Conservation (phyloP, 2,329 filamentous ascomycete species). For the Ophiostoma novo-ulmi region DNA sequence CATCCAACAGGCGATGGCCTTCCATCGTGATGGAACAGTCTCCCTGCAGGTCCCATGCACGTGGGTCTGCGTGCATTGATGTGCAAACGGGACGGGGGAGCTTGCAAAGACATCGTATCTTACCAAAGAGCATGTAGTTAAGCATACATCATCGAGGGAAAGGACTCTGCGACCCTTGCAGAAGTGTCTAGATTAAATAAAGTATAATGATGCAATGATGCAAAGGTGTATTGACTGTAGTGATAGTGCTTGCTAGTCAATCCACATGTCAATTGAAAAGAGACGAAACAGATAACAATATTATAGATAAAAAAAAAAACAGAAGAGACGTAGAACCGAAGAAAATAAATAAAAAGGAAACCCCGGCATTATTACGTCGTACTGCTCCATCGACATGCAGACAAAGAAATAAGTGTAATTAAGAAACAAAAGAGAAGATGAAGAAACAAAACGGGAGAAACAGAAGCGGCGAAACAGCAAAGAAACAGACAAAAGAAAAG, state of each 20-base stretch:
- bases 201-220: background rate
- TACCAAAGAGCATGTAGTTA: background rate
- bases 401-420: background rate
- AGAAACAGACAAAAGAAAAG: background rate
- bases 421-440: background rate
- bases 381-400: slow-evolving; percentile 2
- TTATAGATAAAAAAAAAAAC: background rate
- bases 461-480: background rate
- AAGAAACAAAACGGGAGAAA: background rate
- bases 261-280: background rate
- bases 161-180: background rate
- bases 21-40: background rate
- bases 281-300: background rate
- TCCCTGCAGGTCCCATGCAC: background rate
- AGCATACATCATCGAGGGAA: background rate
- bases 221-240: background rate
- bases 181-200: background rate
- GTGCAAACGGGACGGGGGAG: background rate
- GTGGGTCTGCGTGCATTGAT: background rate
- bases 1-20: background rate
- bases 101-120: background rate
- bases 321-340: background rate
- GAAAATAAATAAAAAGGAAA: background rate
- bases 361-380: slow-evolving; percentile 8
- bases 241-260: background rate